These are phyloP conservation scores for Sporothrix curviconia DNA, from an alignment of 2,329 filamentous ascomycete genomes.

Conservation along the genomic window DNA sequence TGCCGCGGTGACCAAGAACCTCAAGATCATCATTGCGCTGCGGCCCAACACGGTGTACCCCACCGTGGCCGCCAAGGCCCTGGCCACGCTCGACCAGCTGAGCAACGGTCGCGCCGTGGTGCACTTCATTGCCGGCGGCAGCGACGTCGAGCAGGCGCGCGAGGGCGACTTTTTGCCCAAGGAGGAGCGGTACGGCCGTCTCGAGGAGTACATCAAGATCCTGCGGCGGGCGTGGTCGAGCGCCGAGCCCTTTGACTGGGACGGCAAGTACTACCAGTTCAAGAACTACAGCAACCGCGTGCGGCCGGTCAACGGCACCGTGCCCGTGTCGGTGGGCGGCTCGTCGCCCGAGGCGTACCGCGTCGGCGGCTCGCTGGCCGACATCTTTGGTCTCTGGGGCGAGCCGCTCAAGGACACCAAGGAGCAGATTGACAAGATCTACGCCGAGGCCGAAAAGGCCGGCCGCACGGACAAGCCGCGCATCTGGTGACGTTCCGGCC, in stretches of 20 bases:
- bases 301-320: conserved; percentile 45
- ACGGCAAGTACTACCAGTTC: conserved; percentile 53
- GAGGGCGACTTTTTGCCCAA: conserved; percentile 56
- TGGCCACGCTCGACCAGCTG: conserved; percentile 56
- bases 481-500: conserved; percentile 60
- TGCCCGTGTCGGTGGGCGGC: conserved; percentile 53
- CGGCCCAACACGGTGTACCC: conserved; percentile 57
- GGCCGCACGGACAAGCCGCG: conserved; percentile 48
- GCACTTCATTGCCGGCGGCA: conserved; percentile 58
- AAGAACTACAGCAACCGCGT: conserved; percentile 51
- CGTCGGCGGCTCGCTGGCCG: conserved; percentile 50
- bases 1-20: conserved; percentile 47
- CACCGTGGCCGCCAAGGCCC: conserved; percentile 55
- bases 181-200: conserved; percentile 49
- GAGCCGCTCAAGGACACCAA: conserved; percentile 58
- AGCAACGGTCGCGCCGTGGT: conserved; percentile 48
- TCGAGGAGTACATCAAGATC: conserved; percentile 58
- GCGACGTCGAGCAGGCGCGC: conserved; percentile 51
- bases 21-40: conserved; percentile 56
- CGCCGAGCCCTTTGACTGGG: conserved; percentile 53
- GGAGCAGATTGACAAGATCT: conserved; percentile 55
- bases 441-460: conserved; percentile 51
- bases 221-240: conserved; percentile 53
- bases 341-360: conserved; percentile 54
- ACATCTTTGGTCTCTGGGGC: conserved; percentile 60